Conservation (phyloP, 257 asterid genomes). For the Cinchona pubescens region DNA sequence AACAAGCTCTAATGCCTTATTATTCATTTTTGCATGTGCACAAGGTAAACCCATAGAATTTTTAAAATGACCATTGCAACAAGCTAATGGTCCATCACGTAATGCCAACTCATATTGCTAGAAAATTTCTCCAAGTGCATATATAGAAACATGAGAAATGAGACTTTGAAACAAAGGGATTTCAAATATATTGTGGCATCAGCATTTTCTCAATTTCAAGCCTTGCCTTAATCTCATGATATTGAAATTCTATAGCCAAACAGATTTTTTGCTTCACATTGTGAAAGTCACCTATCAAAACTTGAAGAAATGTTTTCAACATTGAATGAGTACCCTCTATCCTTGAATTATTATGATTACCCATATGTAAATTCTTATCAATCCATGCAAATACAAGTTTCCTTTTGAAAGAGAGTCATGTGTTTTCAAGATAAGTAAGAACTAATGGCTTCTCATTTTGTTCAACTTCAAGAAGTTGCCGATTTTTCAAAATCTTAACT, state of each 20-base stretch:
- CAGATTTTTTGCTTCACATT: background rate
- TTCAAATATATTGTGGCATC: no score
- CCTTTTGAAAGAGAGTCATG: background rate
- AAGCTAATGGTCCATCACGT: background rate
- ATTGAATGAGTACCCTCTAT: no score
- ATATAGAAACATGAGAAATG: background rate
- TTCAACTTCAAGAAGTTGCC: background rate
- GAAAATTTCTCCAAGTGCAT: background rate
- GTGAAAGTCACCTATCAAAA: background rate
- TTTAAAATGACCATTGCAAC: background rate
- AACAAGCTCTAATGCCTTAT: background rate
- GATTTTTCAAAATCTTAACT: background rate
- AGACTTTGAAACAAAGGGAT: background rate
- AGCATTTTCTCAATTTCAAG: background rate
- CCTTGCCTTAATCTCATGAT: background rate
- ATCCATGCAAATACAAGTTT: background rate
- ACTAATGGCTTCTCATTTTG: background rate
- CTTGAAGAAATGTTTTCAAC: background rate
- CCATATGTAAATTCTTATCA: background rate
- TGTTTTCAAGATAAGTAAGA: constrained; percentile 3
- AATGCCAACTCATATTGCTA: background rate
- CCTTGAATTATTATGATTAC: background rate
- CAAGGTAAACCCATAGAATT: background rate
- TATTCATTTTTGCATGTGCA: background rate
- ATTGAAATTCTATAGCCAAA: background rate